A percentile compares a stretch with the other conserved stretches of the same genome.
These are phyloP conservation scores for Chiua virens DNA, from an alignment of 768 basidiomycete genomes.

Conservation along the genomic window DNA sequence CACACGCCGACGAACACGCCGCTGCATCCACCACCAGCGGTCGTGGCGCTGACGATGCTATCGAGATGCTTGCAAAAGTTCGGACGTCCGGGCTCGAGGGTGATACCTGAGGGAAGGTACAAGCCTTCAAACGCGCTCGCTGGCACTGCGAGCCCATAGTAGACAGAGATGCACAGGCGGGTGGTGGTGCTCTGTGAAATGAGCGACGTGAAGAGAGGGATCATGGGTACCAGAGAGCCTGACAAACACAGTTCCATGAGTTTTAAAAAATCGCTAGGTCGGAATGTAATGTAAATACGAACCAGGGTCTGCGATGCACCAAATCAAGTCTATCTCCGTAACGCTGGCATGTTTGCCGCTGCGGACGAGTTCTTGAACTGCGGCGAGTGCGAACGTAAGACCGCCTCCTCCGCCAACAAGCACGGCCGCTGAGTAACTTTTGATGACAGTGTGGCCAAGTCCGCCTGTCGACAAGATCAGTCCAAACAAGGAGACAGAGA, in stretches of 20 bases:
- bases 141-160: conserved; percentile 51
- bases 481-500: neutral
- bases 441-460: conserved; percentile 58
- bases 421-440: conserved; percentile 66
- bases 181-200: conserved; percentile 44
- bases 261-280: no score
- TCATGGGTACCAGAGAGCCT: conserved; percentile 49
- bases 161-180: conserved; percentile 50
- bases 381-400: conserved; percentile 65
- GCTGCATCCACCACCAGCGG: conserved; percentile 31
- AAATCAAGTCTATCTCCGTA: conserved; percentile 64
- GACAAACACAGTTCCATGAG: neutral
- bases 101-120: conserved; percentile 40
- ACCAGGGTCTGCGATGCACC: conserved; percentile 61
- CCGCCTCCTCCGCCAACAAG: conserved; percentile 77
- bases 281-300: conserved; percentile 13
- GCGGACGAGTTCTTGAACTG: conserved; percentile 62
- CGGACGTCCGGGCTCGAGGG: conserved; percentile 54
- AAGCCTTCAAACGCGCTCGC: conserved; percentile 17
- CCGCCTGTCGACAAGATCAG: conserved; percentile 41
- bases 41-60: conserved; percentile 40
- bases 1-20: conserved; percentile 46
- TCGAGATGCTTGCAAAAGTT: conserved; percentile 47
- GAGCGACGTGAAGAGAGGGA: conserved; percentile 48
- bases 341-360: conserved; percentile 49